These are phyloP conservation scores for Aphanomyces invadans DNA, from an alignment of 352 stramenopile species.

Conservation along the genomic window DNA sequence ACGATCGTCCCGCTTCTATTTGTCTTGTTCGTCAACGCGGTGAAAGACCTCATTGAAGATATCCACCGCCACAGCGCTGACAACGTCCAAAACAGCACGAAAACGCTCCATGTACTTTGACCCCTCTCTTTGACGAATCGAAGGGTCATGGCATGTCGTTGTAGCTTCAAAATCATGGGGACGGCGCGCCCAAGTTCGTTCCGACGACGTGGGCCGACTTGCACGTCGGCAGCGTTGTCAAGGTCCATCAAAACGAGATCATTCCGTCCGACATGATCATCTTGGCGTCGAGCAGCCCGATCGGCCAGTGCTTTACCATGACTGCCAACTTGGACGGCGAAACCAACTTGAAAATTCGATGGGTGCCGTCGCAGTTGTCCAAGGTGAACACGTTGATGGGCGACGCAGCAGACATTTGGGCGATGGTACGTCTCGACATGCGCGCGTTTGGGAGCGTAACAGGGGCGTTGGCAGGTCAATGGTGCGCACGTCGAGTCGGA, in stretches of 20 bases:
- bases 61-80: slow-evolving; percentile 65
- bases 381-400: background rate
- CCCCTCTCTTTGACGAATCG: background rate
- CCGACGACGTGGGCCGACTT: slow-evolving; percentile 41
- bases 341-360: slow-evolving; percentile 78
- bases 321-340: slow-evolving; percentile 85
- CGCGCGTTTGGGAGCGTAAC: too few species aligned
- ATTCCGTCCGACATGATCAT: slow-evolving; percentile 66
- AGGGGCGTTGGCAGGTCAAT: too few species aligned
- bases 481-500: slow-evolving; percentile 35
- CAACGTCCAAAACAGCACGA: slow-evolving; percentile 43
- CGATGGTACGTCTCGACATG: background rate
- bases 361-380: slow-evolving; percentile 41
- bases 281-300: slow-evolving; percentile 41
- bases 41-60: slow-evolving; percentile 80
- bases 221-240: slow-evolving; percentile 68
- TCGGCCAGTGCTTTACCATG: slow-evolving; percentile 72
- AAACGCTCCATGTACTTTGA: slow-evolving; percentile 20
- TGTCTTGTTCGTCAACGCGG: slow-evolving; percentile 74
- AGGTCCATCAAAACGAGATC: slow-evolving; percentile 59
- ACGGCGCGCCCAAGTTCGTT: slow-evolving; percentile 28
- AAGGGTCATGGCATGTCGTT: background rate
- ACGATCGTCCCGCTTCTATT: slow-evolving; percentile 79
- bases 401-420: slow-evolving; percentile 3
- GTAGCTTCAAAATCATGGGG: background rate